Evolutionary conservation across 2,329 filamentous ascomycete genomes (phyloP).

Genomic region (Alternaria atra): DNA sequence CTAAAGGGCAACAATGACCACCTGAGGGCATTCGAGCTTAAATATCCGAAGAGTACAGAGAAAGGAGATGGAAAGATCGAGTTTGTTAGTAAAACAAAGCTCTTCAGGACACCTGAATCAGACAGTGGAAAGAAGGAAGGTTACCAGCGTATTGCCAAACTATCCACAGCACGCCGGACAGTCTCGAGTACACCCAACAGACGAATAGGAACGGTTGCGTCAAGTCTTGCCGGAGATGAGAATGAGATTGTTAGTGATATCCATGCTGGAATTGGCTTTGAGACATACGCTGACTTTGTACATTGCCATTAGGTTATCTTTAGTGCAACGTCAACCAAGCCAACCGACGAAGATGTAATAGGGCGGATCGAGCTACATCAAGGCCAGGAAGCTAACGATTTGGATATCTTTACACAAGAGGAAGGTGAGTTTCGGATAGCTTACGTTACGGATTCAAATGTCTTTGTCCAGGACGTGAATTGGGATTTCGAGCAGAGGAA

Average conservation of each 20-base stretch:
- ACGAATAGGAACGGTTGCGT: conserved; percentile 79
- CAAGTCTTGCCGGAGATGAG: conserved; percentile 74
- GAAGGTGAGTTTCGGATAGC: conserved; percentile 73
- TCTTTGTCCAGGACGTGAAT: conserved; percentile 72
- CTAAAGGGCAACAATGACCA: conserved; percentile 83
- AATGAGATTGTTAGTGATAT: conserved; percentile 71
- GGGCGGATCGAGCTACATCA: conserved; percentile 61
- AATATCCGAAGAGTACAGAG: conserved; percentile 57
- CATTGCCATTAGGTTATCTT: conserved; percentile 62
- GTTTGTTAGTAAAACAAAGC: conserved; percentile 59
- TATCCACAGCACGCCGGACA: conserved; percentile 64
- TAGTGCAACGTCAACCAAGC: conserved; percentile 67
- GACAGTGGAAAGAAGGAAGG: conserved; percentile 61
- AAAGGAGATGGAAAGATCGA: conserved; percentile 51
- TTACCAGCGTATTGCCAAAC: conserved; percentile 67
- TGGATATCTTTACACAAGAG: conserved; percentile 73
- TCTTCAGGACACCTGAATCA: conserved; percentile 58
- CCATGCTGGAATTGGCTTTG: no score
- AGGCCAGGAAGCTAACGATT: conserved; percentile 69
- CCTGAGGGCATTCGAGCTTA: conserved; percentile 77
- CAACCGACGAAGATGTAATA: conserved; percentile 60
- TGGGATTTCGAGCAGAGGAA: conserved; percentile 58
- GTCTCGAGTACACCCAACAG: conserved; percentile 58
- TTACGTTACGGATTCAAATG: conserved; percentile 79
- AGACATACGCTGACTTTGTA: no score